These are phyloP conservation scores for Alternaria burnsii DNA, from an alignment of 2,329 filamentous ascomycete genomes.

Conservation along the genomic window DNA sequence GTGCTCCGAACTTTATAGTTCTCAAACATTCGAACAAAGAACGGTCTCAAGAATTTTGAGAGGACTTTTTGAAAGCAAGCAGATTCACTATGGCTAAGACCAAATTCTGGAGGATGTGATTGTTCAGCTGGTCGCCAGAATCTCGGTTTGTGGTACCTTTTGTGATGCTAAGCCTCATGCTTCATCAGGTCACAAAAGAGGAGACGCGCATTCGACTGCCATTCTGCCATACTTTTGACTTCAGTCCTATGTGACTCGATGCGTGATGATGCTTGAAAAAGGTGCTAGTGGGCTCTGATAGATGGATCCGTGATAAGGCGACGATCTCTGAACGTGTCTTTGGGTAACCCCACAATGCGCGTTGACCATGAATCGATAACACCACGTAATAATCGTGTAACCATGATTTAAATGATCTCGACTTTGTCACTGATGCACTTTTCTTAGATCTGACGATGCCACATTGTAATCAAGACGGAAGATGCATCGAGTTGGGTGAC, in stretches of 20 bases:
- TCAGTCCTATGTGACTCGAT: conserved; percentile 29
- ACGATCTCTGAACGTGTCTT: conserved; percentile 23
- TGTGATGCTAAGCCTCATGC: conserved; percentile 46
- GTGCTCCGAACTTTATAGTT: not conserved
- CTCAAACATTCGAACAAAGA: conserved; percentile 6
- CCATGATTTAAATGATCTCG: not conserved
- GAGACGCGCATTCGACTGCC: conserved; percentile 20
- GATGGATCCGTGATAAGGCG: conserved; percentile 10
- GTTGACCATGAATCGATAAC: not conserved
- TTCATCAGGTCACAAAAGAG: conserved; percentile 35
- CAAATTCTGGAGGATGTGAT: conserved; percentile 8
- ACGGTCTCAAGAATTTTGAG: not conserved
- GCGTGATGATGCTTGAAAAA: conserved; percentile 28
- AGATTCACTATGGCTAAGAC: not conserved
- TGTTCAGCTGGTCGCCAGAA: conserved; percentile 12
- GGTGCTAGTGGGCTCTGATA: conserved; percentile 3
- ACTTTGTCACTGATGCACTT: not conserved
- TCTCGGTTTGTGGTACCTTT: conserved; percentile 15
- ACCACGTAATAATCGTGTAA: not conserved
- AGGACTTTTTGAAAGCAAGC: not conserved
- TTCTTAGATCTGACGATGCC: not conserved
- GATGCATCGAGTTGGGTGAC: not conserved
- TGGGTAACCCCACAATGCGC: conserved; percentile 23
- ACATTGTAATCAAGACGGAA: not conserved
- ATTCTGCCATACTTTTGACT: conserved; percentile 28